Evolutionary conservation across 192 early-diverging fungal genomes (phyloP).

Genomic region (Rhizophagus clarus): DNA sequence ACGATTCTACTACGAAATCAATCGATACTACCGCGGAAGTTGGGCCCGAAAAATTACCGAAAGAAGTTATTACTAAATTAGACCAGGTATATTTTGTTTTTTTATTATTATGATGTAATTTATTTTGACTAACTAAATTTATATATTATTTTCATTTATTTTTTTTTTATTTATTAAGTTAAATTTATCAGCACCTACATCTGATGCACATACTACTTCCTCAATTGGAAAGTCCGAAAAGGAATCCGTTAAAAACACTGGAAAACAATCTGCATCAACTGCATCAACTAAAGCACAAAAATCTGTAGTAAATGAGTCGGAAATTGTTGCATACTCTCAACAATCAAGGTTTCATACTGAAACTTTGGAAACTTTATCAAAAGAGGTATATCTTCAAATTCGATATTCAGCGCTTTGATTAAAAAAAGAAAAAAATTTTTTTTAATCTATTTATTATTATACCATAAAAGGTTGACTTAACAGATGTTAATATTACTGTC

Average conservation of each 20-base stretch:
- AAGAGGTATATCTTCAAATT: conserved; percentile 49
- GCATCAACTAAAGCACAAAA: conserved; percentile 17
- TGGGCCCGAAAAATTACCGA: neutral
- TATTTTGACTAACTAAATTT: conserved; percentile 33
- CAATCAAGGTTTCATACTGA: conserved; percentile 85
- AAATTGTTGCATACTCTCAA: conserved; percentile 72
- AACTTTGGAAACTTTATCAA: conserved; percentile 75
- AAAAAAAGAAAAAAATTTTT: neutral
- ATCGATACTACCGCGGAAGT: neutral
- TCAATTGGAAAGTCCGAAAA: conserved; percentile 2
- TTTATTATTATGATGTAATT: conserved; percentile 35
- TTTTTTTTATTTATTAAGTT: conserved; percentile 40
- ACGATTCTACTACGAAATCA: neutral
- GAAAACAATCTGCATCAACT: conserved; percentile 9
- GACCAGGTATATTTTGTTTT: conserved; percentile 55
- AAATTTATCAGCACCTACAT: conserved; percentile 23
- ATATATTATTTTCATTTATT: too few species aligned
- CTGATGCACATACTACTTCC: too few species aligned
- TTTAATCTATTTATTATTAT: neutral
- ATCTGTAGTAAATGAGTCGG: conserved; percentile 38
- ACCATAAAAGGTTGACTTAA: conserved; percentile 59
- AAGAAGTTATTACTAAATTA: conserved; percentile 35
- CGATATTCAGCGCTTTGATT: neutral
- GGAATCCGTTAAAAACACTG: conserved; percentile 4
- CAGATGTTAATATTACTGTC: conserved; percentile 75